phyloP scores from a whole-genome alignment of 1,284 basidiomycete species.

The Hemileia vastatrix region DNA sequence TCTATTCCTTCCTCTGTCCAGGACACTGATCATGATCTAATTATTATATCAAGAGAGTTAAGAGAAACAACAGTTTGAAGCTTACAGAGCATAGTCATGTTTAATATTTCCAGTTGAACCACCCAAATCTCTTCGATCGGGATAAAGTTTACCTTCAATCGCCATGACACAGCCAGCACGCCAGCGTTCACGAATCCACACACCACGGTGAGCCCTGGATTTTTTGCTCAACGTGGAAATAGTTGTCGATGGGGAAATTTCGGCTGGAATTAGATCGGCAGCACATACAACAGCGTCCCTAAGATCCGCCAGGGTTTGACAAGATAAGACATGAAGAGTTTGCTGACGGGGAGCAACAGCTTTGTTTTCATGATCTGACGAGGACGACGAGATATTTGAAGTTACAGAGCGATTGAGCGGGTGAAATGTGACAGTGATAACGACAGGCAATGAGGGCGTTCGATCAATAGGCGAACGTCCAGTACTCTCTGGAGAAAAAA shows the following conservation, averaged over 20 bases:
- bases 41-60: too few relatives aligned
- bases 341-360: conserved; percentile 11
- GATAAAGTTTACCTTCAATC: conserved; percentile 9
- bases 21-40: too few relatives aligned
- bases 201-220: too few relatives aligned
- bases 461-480: not conserved
- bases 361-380: conserved; percentile 4
- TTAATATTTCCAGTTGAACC: not conserved
- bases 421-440: conserved; percentile 10
- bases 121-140: not conserved
- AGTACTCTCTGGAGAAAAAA: not conserved
- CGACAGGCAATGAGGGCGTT: not conserved
- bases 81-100: conserved; percentile 11
- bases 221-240: not conserved
- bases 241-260: conserved; percentile 30
- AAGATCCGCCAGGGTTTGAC: conserved; percentile 60
- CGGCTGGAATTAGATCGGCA: conserved; percentile 52
- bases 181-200: conserved; percentile 6
- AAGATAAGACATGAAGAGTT: conserved; percentile 50
- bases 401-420: not conserved
- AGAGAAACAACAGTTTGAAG: not conserved
- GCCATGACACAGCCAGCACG: conserved; percentile 7
- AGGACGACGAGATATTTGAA: not conserved
- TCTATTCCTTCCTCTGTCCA: too few relatives aligned
- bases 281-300: conserved; percentile 56